Evolutionary conservation across 2,329 filamentous ascomycete genomes (phyloP), one percentile per base, ranked within the genome.

Genomic region (Penicillium nordicum): DNA sequence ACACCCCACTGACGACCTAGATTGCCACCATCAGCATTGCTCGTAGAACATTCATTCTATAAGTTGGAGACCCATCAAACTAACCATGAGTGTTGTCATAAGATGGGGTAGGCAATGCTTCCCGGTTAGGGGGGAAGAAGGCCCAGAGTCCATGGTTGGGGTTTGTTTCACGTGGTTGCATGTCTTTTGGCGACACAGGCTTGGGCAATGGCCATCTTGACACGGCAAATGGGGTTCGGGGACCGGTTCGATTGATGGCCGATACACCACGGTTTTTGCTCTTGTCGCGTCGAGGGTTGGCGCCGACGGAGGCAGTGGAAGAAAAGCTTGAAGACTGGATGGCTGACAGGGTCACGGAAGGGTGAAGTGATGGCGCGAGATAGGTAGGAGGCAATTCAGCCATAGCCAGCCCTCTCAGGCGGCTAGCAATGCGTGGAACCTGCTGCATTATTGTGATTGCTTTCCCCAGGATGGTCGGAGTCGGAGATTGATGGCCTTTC

Each of bases 71-170:
- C 1, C 1, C 1, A 25, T 8, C 4, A 7, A 18, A 29, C 76
- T 61, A 74, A 84, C 84, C 94, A 74, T 94, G 88, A 61, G 83
- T 79, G 48, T 80, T 72, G 54, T 89, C 85, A 63, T 93, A 86
- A 36, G 85, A 81, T 5, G 92, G 92, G 8, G 86, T 86, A 65
- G 82, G 82, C 67, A 96, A 74, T n/a, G 87, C 76, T 68, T 85
- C 83, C 62, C 84, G 84, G 62, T 87, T 82, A 60, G 81, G 81
- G 67, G 87, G 85, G 76, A 99, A 97, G 78, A 99, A 99, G 1
- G 84, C 88, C 88, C 90, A 97, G 11, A 99, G 86, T 30, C 92
- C 93, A 75, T 99, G 94, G 63, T 92, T 77, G 29, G 85, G 81
- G 70, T 91, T 87, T 34, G 80, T 82, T 60, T 83, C 47, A n/a